These are phyloP conservation scores for Orbilia brochopaga DNA, from an alignment of 2,329 filamentous ascomycete species.

Conservation along the genomic window DNA sequence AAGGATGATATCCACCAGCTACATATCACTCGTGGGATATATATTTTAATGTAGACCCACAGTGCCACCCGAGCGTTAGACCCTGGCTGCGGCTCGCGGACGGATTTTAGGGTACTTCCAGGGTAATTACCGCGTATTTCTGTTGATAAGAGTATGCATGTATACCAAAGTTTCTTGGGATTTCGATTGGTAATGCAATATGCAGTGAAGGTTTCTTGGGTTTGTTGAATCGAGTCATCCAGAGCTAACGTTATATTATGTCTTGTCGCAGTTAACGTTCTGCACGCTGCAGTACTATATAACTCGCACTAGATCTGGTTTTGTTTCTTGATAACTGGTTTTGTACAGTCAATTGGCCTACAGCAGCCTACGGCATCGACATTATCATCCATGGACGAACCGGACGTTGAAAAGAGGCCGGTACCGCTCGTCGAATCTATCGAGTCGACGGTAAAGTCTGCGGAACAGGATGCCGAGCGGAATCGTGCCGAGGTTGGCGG, in stretches of 20 bases:
- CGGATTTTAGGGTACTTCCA: constrained; percentile 40
- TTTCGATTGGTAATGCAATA: constrained; percentile 4
- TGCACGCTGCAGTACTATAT: too few species aligned
- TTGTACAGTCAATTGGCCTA: too few species aligned
- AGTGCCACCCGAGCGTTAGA: constrained; percentile 19
- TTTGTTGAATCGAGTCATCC: too few species aligned
- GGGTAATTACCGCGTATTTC: background rate
- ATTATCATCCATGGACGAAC: background rate
- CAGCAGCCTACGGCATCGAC: too few species aligned
- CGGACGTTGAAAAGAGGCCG: constrained; percentile 31
- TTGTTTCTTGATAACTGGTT: too few species aligned
- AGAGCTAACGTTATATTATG: too few species aligned
- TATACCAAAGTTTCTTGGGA: background rate
- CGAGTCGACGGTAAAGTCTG: background rate
- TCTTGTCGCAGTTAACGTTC: too few species aligned
- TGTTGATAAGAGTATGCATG: background rate
- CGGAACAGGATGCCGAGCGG: constrained; percentile 10
- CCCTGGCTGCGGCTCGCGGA: constrained; percentile 24
- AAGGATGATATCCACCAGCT: too few species aligned
- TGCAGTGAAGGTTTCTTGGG: too few species aligned
- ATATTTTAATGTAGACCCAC: constrained; percentile 23
- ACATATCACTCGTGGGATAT: constrained; percentile 37
- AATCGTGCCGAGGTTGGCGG: constrained; percentile 26
- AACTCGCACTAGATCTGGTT: too few species aligned
- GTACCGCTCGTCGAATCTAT: too few species aligned